Evolutionary conservation across 2,329 filamentous ascomycete species (phyloP).

Genomic region (Penicillium sp.): DNA sequence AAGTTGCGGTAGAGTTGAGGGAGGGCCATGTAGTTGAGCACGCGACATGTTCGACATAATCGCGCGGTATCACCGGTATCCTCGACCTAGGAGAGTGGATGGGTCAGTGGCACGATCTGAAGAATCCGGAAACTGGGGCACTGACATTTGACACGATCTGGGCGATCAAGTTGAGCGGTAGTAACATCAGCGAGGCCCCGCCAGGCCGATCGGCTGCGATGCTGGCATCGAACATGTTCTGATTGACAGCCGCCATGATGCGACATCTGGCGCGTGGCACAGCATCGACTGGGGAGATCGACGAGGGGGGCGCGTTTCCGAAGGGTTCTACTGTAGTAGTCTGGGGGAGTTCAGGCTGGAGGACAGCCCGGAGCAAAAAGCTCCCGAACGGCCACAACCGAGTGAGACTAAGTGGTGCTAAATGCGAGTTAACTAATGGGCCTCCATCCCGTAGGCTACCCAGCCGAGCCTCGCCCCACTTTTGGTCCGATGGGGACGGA

Average conservation of each 20-base stretch:
- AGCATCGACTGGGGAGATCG: conserved; percentile 21
- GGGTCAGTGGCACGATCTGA: conserved; percentile 8
- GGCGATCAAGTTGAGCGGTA: conserved; percentile 62
- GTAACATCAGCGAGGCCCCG: conserved; percentile 37
- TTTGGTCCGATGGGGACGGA: background rate
- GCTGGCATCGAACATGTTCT: conserved; percentile 45
- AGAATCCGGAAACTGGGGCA: background rate
- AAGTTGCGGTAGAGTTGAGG: conserved; percentile 62
- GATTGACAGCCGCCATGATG: conserved; percentile 45
- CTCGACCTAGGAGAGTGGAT: conserved; percentile 51
- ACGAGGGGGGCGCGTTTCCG: background rate
- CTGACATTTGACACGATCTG: conserved; percentile 58
- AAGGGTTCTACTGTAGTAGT: conserved; percentile 6
- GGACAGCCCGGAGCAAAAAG: conserved; percentile 18
- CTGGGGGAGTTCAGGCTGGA: conserved; percentile 20
- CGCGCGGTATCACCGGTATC: conserved; percentile 60
- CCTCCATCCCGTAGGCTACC: no score
- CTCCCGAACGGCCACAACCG: conserved; percentile 14
- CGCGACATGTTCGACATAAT: conserved; percentile 60
- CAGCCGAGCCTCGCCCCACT: conserved; percentile 13
- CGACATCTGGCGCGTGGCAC: conserved; percentile 32
- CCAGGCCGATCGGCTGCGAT: conserved; percentile 33
- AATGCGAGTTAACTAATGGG: no score
- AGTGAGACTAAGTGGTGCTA: no score
- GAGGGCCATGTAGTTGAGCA: conserved; percentile 66